Percentiles rank a stretch among this genome's conserved stretches.
These are phyloP conservation scores for Elsinoe ampelina DNA, from an alignment of 2,329 filamentous ascomycete genomes.

Conservation along the genomic window DNA sequence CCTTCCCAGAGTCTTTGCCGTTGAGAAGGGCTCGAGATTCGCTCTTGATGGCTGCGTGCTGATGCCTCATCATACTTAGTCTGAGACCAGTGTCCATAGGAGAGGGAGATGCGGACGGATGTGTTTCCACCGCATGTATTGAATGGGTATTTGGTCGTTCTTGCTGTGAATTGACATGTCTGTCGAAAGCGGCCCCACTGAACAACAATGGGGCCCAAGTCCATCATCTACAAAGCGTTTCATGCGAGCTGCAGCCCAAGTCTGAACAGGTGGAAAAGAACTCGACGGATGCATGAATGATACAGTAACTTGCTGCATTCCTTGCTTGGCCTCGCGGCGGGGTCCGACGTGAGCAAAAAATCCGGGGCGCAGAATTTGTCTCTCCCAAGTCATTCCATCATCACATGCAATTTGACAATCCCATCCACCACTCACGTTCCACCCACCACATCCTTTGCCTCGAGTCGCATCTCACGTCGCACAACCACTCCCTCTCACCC, in stretches of 20 bases:
- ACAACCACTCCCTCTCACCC: background rate
- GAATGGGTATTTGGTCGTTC: too few relatives aligned
- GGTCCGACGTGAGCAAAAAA: conserved; percentile 2
- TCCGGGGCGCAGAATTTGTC: conserved; percentile 3
- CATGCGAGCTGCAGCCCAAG: too few relatives aligned
- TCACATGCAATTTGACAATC: conserved; percentile 1
- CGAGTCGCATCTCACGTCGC: background rate
- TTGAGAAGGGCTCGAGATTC: too few relatives aligned
- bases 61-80: background rate
- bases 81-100: too few relatives aligned
- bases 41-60: background rate
- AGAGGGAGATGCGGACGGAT: too few relatives aligned
- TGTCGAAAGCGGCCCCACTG: too few relatives aligned
- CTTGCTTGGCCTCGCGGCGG: conserved; percentile 2
- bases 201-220: too few relatives aligned
- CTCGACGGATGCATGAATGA: background rate
- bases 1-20: background rate
- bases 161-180: too few relatives aligned
- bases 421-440: conserved; percentile 6
- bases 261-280: background rate
- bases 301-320: background rate
- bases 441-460: background rate
- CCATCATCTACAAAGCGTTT: too few relatives aligned
- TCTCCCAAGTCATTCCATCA: background rate
- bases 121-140: too few relatives aligned